A percentile compares a stretch with the other conserved stretches of the same genome.
These are phyloP conservation scores for Halophytophthora batemanensis DNA, from an alignment of 352 stramenopile genomes.

Conservation along the genomic window DNA sequence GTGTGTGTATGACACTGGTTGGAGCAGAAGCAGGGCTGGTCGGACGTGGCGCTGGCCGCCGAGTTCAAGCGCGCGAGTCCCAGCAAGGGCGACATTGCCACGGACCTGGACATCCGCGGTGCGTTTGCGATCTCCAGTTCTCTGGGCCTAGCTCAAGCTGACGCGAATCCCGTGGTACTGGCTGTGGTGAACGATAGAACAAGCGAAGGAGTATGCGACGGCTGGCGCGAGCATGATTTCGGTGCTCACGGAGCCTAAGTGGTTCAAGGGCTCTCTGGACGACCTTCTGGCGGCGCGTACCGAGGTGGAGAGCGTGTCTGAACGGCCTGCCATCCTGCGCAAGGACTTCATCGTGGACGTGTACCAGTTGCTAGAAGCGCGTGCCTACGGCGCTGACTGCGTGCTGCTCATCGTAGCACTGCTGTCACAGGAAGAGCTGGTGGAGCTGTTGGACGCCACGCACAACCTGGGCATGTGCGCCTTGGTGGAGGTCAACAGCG, in stretches of 20 bases:
- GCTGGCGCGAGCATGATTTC: constrained; percentile 95
- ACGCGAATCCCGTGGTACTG: too few relatives aligned
- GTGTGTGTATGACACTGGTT: constrained; percentile 9
- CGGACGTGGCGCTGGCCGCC: constrained; percentile 91
- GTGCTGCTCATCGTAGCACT: constrained; percentile 97
- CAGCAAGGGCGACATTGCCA: constrained; percentile 96
- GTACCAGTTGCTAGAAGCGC: constrained; percentile 95
- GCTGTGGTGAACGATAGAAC: constrained; percentile 43
- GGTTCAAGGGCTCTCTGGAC: constrained; percentile 96
- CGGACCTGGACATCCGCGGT: constrained; percentile 65
- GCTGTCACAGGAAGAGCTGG: constrained; percentile 56
- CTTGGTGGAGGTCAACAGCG: constrained; percentile 97
- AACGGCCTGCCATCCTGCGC: constrained; percentile 73
- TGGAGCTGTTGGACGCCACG: constrained; percentile 68
- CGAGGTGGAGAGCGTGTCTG: constrained; percentile 36
- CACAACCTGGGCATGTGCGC: constrained; percentile 94
- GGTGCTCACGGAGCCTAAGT: constrained; percentile 97
- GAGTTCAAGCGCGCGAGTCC: constrained; percentile 98
- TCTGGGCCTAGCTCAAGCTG: too few relatives aligned
- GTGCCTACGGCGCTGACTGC: constrained; percentile 94
- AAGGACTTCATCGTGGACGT: constrained; percentile 96
- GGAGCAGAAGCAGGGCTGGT: constrained; percentile 50
- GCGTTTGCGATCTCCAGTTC: constrained; percentile 13
- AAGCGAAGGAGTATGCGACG: constrained; percentile 89
- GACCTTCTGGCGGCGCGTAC: constrained; percentile 65